Conservation (phyloP, 1,139 yeast species). For the Nadsonia starkeyi-henricii region DNA sequence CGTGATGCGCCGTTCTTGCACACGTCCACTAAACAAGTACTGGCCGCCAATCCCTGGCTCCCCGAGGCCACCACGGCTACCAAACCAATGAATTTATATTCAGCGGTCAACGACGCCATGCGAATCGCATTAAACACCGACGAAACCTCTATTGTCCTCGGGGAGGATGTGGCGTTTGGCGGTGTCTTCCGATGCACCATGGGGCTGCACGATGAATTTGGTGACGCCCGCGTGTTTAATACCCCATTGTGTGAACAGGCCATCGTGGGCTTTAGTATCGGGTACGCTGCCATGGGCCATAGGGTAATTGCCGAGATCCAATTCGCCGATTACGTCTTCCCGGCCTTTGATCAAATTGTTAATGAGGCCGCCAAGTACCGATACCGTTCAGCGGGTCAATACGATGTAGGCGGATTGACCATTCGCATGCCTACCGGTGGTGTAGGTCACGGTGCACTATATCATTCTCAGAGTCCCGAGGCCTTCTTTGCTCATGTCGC, state of each 20-base stretch:
- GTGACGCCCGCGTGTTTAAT: slow-evolving; percentile 24
- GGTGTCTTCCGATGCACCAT: slow-evolving; percentile 28
- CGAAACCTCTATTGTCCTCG: slow-evolving; percentile 22
- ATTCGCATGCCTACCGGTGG: slow-evolving; percentile 26
- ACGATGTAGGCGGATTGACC: slow-evolving; percentile 23
- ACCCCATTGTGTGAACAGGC: slow-evolving; percentile 27
- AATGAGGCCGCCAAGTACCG: slow-evolving; percentile 27
- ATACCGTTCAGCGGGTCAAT: slow-evolving; percentile 19
- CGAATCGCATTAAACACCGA: slow-evolving; percentile 24
- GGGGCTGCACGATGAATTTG: slow-evolving; percentile 25
- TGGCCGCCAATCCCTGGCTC: slow-evolving; percentile 3
- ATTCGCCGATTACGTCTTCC: slow-evolving; percentile 27
- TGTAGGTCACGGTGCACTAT: slow-evolving; percentile 27
- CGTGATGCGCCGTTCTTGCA: slow-evolving; percentile 9
- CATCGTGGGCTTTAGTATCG: slow-evolving; percentile 24
- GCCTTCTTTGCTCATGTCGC: slow-evolving; percentile 25
- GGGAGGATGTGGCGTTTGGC: slow-evolving; percentile 27
- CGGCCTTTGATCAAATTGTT: slow-evolving; percentile 27
- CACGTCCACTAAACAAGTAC: slow-evolving; percentile 6
- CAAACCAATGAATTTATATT: slow-evolving; percentile 21
- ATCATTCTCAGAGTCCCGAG: slow-evolving; percentile 26
- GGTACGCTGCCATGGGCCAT: slow-evolving; percentile 24
- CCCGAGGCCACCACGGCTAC: slow-evolving; percentile 9
- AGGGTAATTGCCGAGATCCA: slow-evolving; percentile 28
- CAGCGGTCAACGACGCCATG: slow-evolving; percentile 23